A percentile compares a stretch with the other conserved stretches of the same genome.
Evolutionary conservation across 2,329 filamentous ascomycete genomes (phyloP).

Genomic region (Botrytis elliptica): DNA sequence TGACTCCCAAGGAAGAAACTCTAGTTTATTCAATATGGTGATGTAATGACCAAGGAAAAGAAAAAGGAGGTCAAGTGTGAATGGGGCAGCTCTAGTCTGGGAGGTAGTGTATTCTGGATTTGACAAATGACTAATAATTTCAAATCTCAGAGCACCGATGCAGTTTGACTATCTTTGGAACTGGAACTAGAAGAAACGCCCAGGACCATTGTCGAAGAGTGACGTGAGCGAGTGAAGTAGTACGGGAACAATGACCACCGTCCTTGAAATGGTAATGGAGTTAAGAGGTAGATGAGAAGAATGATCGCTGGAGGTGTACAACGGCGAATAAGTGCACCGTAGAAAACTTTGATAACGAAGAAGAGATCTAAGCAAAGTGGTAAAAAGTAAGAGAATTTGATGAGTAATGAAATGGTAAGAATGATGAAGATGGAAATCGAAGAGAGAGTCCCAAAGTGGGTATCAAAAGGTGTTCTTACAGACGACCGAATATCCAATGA

Average conservation of each 20-base stretch:
- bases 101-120: background rate
- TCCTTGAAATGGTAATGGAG: background rate
- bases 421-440: background rate
- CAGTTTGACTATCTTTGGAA: background rate
- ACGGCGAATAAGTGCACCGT: background rate
- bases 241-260: background rate
- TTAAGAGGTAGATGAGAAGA: background rate
- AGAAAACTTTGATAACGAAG: background rate
- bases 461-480: constrained; percentile 19
- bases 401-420: background rate
- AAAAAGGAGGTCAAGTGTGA: background rate
- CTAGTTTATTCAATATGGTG: background rate
- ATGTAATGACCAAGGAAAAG: background rate
- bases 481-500: background rate
- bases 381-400: background rate
- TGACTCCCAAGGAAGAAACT: background rate
- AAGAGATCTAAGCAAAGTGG: background rate
- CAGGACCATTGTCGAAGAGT: background rate
- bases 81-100: background rate
- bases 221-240: background rate
- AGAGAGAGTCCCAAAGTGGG: background rate
- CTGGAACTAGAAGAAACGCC: too few species aligned
- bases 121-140: background rate
- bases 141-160: background rate
- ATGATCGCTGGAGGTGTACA: background rate